Base-by-base conservation (phyloP, 208 protist species). In the Leptomonas seymouri region DNA sequence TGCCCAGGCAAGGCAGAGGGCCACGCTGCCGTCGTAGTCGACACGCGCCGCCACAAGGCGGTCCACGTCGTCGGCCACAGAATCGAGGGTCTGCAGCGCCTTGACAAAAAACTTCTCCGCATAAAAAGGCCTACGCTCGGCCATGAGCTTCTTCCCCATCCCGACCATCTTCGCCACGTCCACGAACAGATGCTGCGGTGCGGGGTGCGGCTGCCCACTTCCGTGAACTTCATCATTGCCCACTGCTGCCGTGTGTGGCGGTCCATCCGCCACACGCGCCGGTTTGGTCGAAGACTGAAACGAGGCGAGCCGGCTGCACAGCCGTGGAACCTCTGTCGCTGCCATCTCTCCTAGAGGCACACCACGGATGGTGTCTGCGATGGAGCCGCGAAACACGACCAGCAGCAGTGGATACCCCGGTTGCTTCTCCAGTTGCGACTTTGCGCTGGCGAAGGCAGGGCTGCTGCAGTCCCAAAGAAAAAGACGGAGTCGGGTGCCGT, bases 71-170 rank as follows among this genome's bases (percentile, higher is more conserved):
- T 8, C 44, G 8, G 61, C 31, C 12, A 96, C 74, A 7, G 86
- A 68, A n/a, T 94, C 88, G 42, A 96, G 87, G 7, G 74, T 61
- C 36, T 18, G 66, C 27, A 94, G 54, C 18, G 91, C 86, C 67
- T 93, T 93, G 7, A 73, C 50, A 57, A 96, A 96, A 60, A 86
- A 82, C 73, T 93, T 94, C 50, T 86, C 88, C 15, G 91, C 91
- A 51, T 96, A 96, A 6, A 84, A 68, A 4, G 82, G 62, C 60
- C 90, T 69, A 0, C 87, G 85, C 61, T 80, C 64, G 8, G 68
- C 39, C 73, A 96, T 75, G 45, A 90, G 45, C n/a, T 68, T 68
- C 58, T 85, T 78, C 1, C 91, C 91, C 46, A 90, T 79, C 0
- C 64, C 80, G 11, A 96, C 50, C 57, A 94, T 75, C 66, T 79